Percentiles rank a stretch among this genome's conserved stretches.
These are phyloP conservation scores for Aegilops umbellulata DNA, from an alignment of 176 grass and related monocot genomes.

Conservation along the genomic window DNA sequence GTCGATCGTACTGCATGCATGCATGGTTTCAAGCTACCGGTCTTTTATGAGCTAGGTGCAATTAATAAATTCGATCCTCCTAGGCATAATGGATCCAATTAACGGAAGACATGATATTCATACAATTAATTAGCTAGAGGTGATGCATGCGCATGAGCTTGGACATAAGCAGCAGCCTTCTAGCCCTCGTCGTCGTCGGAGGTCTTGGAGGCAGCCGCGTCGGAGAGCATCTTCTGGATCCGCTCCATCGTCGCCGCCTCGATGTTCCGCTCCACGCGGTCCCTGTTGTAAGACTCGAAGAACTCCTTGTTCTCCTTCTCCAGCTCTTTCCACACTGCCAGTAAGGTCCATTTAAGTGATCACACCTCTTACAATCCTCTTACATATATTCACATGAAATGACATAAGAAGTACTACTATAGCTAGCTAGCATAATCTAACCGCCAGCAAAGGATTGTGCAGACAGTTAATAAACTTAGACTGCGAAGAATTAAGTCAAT, in stretches of 20 bases:
- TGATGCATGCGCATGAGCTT: not conserved
- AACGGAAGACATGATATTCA: not conserved
- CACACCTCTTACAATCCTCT: not conserved
- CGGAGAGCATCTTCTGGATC: slow-evolving; percentile 60
- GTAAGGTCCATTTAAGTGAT: not conserved
- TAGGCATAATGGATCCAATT: not conserved
- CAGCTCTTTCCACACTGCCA: slow-evolving; percentile 73
- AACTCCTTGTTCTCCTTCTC: slow-evolving; percentile 92
- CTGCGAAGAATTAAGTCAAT: not conserved
- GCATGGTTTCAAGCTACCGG: not conserved
- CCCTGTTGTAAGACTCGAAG: slow-evolving; percentile 65
- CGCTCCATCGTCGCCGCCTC: slow-evolving; percentile 58
- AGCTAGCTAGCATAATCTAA: not conserved
- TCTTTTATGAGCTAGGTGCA: not conserved
- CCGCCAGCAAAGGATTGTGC: not conserved
- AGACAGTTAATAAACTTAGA: no score
- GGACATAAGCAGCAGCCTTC: not conserved
- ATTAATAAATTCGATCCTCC: not conserved
- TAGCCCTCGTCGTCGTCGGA: slow-evolving; percentile 41
- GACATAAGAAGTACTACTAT: not conserved
- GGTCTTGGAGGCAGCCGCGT: slow-evolving; percentile 42
- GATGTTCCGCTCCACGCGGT: slow-evolving; percentile 33
- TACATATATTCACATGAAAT: slow-evolving; percentile 45
- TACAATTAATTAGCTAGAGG: not conserved
- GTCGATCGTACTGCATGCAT: not conserved